Evolutionary conservation across 768 basidiomycete genomes (phyloP), one percentile per base, ranked within the genome.

Genomic region (Suillus variegatus): DNA sequence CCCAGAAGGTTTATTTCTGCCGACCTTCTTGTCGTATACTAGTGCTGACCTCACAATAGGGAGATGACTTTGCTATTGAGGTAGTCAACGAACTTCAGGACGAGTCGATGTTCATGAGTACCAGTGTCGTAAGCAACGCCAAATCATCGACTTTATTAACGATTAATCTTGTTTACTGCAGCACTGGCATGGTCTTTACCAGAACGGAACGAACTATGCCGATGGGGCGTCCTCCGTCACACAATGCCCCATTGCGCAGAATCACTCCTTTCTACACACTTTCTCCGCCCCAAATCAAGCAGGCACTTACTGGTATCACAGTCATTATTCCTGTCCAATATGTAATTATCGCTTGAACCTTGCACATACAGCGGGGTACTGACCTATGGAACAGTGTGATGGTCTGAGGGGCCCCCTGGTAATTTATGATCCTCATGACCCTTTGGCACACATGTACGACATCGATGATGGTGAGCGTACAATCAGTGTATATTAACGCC

Each of bases 41-140:
- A 43, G 51, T 66, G 46, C 35, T 60, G 58, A 64, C 49, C 22
- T 61, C 36, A 38, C 78, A 73, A 8, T 58, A 74, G 73, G 81
- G 82, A 4, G 75, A 79, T 49, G 63, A 66, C 36, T 80, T 84
- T 66, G 63, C 66, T 32, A 68, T 88, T 47, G 82, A 84, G 41
- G 83, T 87, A n/a, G 67, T 79, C 6, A 81, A 87, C 65, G 25
- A 68, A 25, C 73, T 87, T 35, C 76, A 72, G 2, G 82, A 87
- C 44, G 72, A 72, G 2, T 76, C 81, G 0, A 85, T 88, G 86
- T 65, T 81, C 32, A 78, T 78, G 49, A 76, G 74, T 7, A 88
- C 87, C 13, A 83, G 81, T 36, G 81, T 88, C 41, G 86, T 86
- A 38, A 67, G 83, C 67, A 36, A 6, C 14, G 51, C n/a, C 18